Conservation (phyloP, 495 filamentous ascomycete species). For the Ramalina peruviana region DNA sequence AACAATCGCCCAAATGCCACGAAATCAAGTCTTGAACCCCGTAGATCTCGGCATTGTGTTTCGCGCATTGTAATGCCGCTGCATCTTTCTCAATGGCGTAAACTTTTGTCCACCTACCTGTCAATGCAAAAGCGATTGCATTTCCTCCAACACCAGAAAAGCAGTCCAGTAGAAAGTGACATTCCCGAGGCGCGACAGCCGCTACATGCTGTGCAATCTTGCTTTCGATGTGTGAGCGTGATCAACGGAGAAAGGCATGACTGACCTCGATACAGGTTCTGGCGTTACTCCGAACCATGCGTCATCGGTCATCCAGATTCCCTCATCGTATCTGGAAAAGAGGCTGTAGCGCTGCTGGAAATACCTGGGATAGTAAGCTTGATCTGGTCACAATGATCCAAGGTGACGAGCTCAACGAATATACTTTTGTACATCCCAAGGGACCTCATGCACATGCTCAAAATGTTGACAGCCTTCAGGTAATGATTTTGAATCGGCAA, state of each 20-base stretch:
- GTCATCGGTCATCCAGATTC: conserved; percentile 78
- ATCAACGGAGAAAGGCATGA: neutral
- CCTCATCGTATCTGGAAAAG: conserved; percentile 69
- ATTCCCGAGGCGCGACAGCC: conserved; percentile 29
- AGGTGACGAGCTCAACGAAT: neutral
- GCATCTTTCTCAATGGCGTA: conserved; percentile 80
- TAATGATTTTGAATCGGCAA: conserved; percentile 10
- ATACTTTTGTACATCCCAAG: conserved; percentile 67
- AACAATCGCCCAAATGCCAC: conserved; percentile 75
- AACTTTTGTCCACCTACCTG: conserved; percentile 59
- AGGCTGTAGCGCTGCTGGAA: conserved; percentile 76
- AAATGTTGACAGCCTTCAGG: conserved; percentile 52
- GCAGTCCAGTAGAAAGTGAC: conserved; percentile 52
- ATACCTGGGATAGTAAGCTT: conserved; percentile 41
- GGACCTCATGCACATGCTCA: conserved; percentile 42
- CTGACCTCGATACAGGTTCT: conserved; percentile 73
- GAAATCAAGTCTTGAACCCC: conserved; percentile 67
- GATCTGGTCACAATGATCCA: neutral
- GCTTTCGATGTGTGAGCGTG: conserved; percentile 26
- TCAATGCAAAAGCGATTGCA: conserved; percentile 80
- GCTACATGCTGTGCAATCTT: conserved; percentile 67
- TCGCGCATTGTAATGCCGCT: conserved; percentile 66
- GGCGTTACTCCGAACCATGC: conserved; percentile 96
- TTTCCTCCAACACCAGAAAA: conserved; percentile 92
- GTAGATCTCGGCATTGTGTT: conserved; percentile 83